Evolutionary conservation across 2,329 filamentous ascomycete species (phyloP), one percentile per base, ranked within the genome.

Genomic region (Apiospora pterosperma): DNA sequence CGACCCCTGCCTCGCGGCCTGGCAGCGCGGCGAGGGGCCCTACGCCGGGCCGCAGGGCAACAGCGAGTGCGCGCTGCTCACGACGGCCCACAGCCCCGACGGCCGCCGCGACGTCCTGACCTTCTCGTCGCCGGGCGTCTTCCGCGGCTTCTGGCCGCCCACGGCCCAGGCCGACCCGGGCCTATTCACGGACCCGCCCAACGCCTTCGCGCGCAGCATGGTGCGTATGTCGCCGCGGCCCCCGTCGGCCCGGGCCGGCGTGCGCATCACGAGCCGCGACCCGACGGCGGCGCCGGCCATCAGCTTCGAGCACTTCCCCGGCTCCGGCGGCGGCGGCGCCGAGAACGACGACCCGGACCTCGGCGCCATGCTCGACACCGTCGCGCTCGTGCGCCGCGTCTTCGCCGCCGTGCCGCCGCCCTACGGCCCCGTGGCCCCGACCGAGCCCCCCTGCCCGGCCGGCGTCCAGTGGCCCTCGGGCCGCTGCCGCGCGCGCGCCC

Each of bases 161-260:
- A 65, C 59, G 11, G 21, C 63, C 59, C 69, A 69, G n/a, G 28
- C 38, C 52, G 68, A 71, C 21, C 71, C 70, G 5, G 61, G 61
- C n/a, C 63, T 68, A 16, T 72, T 74, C 1, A 59, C 68, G 11
- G 72, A 75, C n/a, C 71, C 71, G 48, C 61, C 68, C 21, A 64
- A 69, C 61, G 67, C 74, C 0, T 75, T 76, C 64, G 73, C 74
- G 41, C 72, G 76, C 23, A 73, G 69, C 66, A 76, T 77, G 72
- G 74, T 76, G 42, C 77, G 76, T 66, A 74, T 73, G 6, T 77
- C 78, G n/a, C 76, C 74, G 31, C 73, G 76, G 5, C 91, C 91
- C 60, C 79, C 80, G 48, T 55, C 48, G 4, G 8, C 19, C 0
- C n/a, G 16, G 1, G 80, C 80, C 12, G 89, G 90, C 12, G 83